These are phyloP conservation scores for Colletotrichum truncatum DNA, from an alignment of 2,329 filamentous ascomycete species.

Conservation along the genomic window DNA sequence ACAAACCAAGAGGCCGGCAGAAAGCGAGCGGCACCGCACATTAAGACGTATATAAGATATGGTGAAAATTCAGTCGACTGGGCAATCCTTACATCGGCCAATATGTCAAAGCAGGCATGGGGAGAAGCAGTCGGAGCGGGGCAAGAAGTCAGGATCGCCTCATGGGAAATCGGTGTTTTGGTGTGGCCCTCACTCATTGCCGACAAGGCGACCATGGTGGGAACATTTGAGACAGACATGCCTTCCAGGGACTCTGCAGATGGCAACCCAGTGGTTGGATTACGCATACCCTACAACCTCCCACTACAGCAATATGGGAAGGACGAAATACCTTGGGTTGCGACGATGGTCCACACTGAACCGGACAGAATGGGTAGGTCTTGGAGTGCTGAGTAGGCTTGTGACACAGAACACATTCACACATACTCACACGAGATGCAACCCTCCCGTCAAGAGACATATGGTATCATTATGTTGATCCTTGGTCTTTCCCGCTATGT, in stretches of 20 bases:
- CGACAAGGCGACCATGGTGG: slow-evolving; percentile 68
- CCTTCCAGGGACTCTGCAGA: slow-evolving; percentile 46
- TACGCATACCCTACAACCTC: slow-evolving; percentile 85
- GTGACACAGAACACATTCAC: neutral
- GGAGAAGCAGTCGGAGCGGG: slow-evolving; percentile 68
- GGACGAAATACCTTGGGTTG: slow-evolving; percentile 81
- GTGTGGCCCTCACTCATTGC: slow-evolving; percentile 76
- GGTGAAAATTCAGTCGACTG: slow-evolving; percentile 73
- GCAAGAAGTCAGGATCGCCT: slow-evolving; percentile 76
- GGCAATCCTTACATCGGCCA: slow-evolving; percentile 91
- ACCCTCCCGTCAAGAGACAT: neutral
- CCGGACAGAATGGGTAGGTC: slow-evolving; percentile 66
- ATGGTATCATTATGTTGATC: slow-evolving; percentile 28
- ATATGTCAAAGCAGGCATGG: slow-evolving; percentile 90
- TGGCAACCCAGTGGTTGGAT: slow-evolving; percentile 62
- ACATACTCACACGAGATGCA: neutral
- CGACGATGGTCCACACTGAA: slow-evolving; percentile 65
- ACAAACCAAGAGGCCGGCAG: slow-evolving; percentile 62
- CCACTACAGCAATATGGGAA: slow-evolving; percentile 73
- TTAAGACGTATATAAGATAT: slow-evolving; percentile 87
- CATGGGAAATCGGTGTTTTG: slow-evolving; percentile 85
- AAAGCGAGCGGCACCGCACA: slow-evolving; percentile 80
- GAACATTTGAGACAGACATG: slow-evolving; percentile 71
- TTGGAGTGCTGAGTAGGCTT: slow-evolving; percentile 41
- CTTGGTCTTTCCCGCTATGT: neutral